Evolutionary conservation across 2,329 filamentous ascomycete species (phyloP).

Genomic region (Setomelanomma holmii): DNA sequence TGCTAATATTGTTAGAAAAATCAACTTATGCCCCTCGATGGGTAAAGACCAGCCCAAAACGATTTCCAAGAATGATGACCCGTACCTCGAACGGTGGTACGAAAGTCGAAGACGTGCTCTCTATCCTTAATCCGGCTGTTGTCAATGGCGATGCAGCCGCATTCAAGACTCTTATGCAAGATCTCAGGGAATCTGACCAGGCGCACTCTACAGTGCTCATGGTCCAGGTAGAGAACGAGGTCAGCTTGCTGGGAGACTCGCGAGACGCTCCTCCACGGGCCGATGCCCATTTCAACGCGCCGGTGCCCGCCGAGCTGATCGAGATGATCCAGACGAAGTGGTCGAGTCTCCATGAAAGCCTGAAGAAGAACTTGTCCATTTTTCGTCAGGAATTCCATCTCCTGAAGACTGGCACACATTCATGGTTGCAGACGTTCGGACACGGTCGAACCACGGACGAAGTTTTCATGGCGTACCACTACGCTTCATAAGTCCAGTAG

Average conservation of each 20-base stretch:
- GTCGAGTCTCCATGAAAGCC: conserved; percentile 23
- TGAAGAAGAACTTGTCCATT: background rate
- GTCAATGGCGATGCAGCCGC: conserved; percentile 45
- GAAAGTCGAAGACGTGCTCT: background rate
- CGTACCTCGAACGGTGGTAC: background rate
- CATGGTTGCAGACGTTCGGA: conserved; percentile 51
- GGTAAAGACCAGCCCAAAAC: conserved; percentile 37
- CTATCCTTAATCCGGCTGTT: conserved; percentile 38
- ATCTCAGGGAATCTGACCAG: conserved; percentile 52
- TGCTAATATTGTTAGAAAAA: background rate
- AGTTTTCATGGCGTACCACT: conserved; percentile 56
- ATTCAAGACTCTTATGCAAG: conserved; percentile 44
- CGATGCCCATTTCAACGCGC: conserved; percentile 46
- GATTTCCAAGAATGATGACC: conserved; percentile 9
- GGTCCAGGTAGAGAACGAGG: conserved; percentile 64
- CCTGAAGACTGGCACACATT: conserved; percentile 13
- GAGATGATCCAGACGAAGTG: conserved; percentile 24
- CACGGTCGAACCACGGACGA: conserved; percentile 45
- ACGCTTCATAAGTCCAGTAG: conserved; percentile 47
- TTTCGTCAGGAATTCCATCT: background rate
- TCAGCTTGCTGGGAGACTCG: conserved; percentile 59
- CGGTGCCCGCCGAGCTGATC: conserved; percentile 44
- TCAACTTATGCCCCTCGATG: conserved; percentile 21
- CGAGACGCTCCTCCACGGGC: conserved; percentile 55
- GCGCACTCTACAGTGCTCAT: conserved; percentile 59